Evolutionary conservation across 768 basidiomycete genomes (phyloP), one percentile per base, ranked within the genome.

Genomic region (Boletus reticulatus): DNA sequence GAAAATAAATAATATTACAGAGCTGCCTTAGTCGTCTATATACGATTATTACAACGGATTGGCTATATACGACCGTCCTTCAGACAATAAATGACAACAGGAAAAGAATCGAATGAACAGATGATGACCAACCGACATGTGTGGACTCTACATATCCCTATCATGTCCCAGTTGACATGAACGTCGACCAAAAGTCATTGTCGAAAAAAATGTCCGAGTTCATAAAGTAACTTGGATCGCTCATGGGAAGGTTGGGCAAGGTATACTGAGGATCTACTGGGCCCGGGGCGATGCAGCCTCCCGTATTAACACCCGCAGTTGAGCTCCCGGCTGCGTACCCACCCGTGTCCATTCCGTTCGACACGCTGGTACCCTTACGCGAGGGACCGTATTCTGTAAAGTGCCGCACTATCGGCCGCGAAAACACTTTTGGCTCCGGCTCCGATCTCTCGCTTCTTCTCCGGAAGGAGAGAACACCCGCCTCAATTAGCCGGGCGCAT

Each of bases 121-220:
- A 45, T 16, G 27, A 50, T 44, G n/a, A n/a, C n/a, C 11, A 11
- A 43, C 43, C 13, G 3, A 32, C 13, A 1, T 11, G 6, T 22
- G 27, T 12, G 16, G 16, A 50, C 43, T 19, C 4, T 19, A 53
- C 6, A 4, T n/a, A 13, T 51, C 43, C 61, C 9, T 46, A 59
- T 57, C 51, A 58, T 55, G 36, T 22, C 38, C 56, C 57, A 52
- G 45, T 41, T 53, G 13, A 55, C 67, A 78, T 67, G 39, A 78
- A 78, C 7, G 75, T 72, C 20, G 72, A 64, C 77, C 77, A 78
- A 56, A 78, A 79, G 10, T 72, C 70, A 27, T 71, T 67, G 53
- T 79, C 77, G 41, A 76, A 67, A 53, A 79, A 75, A 46, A 76
- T 62, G 53, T 79, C 75, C 22, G 75, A 67, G 39, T 59, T 62